These are phyloP conservation scores for Plasmopara viticola DNA, from an alignment of 352 stramenopile genomes.

Conservation along the genomic window DNA sequence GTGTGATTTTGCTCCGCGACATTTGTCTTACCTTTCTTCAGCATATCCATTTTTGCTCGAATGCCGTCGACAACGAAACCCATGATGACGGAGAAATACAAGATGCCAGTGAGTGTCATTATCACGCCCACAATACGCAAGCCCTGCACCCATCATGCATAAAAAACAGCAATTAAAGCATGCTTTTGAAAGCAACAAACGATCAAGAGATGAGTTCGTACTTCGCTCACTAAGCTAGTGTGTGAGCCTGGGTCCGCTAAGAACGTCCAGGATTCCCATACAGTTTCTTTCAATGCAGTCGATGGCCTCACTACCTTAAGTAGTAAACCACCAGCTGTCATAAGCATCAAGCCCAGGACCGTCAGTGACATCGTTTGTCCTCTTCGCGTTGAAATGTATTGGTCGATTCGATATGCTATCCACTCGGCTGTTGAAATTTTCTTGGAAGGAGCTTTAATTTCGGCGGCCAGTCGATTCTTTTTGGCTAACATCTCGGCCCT, in stretches of 20 bases:
- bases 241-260: slow-evolving; percentile 49
- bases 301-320: slow-evolving; percentile 31
- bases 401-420: slow-evolving; percentile 46
- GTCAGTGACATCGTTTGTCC: slow-evolving; percentile 49
- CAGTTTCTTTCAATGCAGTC: slow-evolving; percentile 29
- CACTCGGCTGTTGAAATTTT: slow-evolving; percentile 36
- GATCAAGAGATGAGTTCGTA: slow-evolving; percentile 6
- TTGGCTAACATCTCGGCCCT: slow-evolving; percentile 24
- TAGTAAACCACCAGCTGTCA: slow-evolving; percentile 34
- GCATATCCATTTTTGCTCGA: slow-evolving; percentile 78
- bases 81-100: slow-evolving; percentile 89
- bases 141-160: slow-evolving; percentile 19
- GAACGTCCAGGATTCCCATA: slow-evolving; percentile 65
- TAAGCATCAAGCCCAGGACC: slow-evolving; percentile 36
- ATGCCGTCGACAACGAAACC: slow-evolving; percentile 86
- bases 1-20: slow-evolving; percentile 80
- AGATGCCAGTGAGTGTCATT: slow-evolving; percentile 59
- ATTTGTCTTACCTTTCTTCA: slow-evolving; percentile 84
- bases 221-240: slow-evolving; percentile 26
- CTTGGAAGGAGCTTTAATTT: slow-evolving; percentile 20
- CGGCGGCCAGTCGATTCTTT: slow-evolving; percentile 18
- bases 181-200: neutral
- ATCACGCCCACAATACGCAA: slow-evolving; percentile 50
- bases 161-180: neutral
- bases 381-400: slow-evolving; percentile 54